Evolutionary conservation across 768 basidiomycete genomes (phyloP), one percentile per base, ranked within the genome.

Genomic region (Candolleomyces aberdarensis): DNA sequence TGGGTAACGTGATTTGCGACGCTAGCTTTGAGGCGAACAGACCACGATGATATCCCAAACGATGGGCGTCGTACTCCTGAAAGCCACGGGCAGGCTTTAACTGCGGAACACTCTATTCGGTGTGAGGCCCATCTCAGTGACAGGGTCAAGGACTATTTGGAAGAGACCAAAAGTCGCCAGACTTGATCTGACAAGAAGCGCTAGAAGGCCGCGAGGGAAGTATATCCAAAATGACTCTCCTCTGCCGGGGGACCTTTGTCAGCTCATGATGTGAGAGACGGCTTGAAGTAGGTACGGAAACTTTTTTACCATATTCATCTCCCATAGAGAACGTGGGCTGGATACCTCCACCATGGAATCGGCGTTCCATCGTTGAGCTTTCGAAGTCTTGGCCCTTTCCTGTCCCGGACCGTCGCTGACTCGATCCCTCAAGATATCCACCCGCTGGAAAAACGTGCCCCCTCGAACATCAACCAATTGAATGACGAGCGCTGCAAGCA

Each of bases 41-140:
- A 53, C 52, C 29, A 53, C 26, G 11, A 53, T n/a, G 15, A 36
- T 5, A n/a, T 26, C 32, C 52, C 52, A 53, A 15, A 17, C 32
- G 6, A 32, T 57, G 13, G 67, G 47, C 17, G 11, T 15, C 9
- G 64, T 65, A 57, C 63, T 66, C 15, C 67, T 56, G 7, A 70
- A 60, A 17, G 60, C 63, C 43, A 69, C 50, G 4, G 67, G 53
- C 31, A 69, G 56, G 49, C 65, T 36, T 36, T 29, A 1, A 5
- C 13, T 53, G 26, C 31, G 52, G 19, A 53, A 53, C 31, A 31
- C 26, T 7, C 29, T 17, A 14, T 53, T 26, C 14, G 52, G 52
- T 15, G 32, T 36, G 13, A 53, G 32, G 4, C 52, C 52, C 26
- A 17, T 53, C 52, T 53, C 52, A 8, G 3, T 32, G 15, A 53